Evolutionary conservation across 2,329 filamentous ascomycete genomes (phyloP), one percentile per base, ranked within the genome.

Genomic region (Sporothrix mexicana): DNA sequence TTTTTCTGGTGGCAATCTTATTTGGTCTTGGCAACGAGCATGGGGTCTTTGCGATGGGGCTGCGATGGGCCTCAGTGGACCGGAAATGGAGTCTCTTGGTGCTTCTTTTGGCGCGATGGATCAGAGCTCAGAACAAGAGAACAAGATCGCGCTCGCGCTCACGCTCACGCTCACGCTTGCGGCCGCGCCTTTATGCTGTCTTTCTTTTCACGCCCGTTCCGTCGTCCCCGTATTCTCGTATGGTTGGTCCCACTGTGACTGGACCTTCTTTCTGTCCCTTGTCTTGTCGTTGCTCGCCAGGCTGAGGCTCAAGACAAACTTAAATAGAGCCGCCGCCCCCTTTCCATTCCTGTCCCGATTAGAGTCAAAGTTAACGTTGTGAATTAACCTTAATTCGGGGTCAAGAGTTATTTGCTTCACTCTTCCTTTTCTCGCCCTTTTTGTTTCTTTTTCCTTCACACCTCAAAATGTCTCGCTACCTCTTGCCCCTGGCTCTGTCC

Each of bases 401-500:
- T 36, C 30, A 7, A 6, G 4, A 64, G 62, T 20, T 9, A 9
- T 13, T 25, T 4, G 9, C 41, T 8, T 30, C 20, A 2, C 3
- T 4, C 25, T 23, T 25, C 15, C 36, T 36, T n/a, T 47, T 66
- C 47, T 47, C 47, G 4, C 15, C 15, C 3, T 36, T 30, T 13
- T 36, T 13, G 20, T 67, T 51, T 30, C 23, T 23, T 12, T 41
- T 30, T 43, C 17, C 45, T 15, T 15, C 45, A 10, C 66, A 36
- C 64, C 15, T 23, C 36, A 53, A 13, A 51, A 73, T 73, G 72
- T 43, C 47, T 13, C 57, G 70, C 43, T 55, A 64, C 30, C 59
- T 75, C 12, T 45, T 75, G 20, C 45, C 73, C 0, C 49, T 75
- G 67, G 73, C 71, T 17, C 45, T 75, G 61, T 53, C 73, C 47